Evolutionary conservation across 495 filamentous ascomycete genomes (phyloP).

Genomic region (Thermochaetoides thermophila): DNA sequence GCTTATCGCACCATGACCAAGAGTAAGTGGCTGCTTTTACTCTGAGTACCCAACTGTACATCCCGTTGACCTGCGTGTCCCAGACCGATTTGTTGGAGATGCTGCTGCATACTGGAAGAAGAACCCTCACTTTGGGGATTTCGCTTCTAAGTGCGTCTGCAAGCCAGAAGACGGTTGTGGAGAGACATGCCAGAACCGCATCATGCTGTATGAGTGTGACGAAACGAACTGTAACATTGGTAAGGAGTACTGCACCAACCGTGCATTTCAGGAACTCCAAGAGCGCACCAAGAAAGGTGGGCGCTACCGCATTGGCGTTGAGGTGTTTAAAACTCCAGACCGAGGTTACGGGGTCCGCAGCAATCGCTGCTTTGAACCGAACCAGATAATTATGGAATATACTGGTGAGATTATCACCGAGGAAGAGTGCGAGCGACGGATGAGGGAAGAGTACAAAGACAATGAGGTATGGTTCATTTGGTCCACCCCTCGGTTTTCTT

Average conservation of each 20-base stretch:
- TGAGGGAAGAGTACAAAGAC: constrained; percentile 83
- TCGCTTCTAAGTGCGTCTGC: constrained; percentile 65
- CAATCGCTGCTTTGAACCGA: constrained; percentile 71
- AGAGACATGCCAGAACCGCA: constrained; percentile 80
- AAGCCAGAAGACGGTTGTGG: constrained; percentile 63
- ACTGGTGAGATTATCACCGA: constrained; percentile 94
- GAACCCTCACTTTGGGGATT: constrained; percentile 55
- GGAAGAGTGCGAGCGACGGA: constrained; percentile 79
- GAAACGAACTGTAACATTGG: constrained; percentile 72
- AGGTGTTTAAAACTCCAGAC: constrained; percentile 80
- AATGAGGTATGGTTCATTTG: constrained; percentile 50
- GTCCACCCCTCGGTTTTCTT: too few species aligned
- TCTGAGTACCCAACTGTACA: too few species aligned
- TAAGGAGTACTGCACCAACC: constrained; percentile 59
- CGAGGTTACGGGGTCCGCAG: constrained; percentile 83
- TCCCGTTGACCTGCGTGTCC: not conserved
- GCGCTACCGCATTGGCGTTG: constrained; percentile 80
- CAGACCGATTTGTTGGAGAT: constrained; percentile 87
- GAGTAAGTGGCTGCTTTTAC: too few species aligned
- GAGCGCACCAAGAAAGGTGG: constrained; percentile 61
- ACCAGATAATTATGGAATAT: constrained; percentile 97
- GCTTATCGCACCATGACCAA: constrained; percentile 82
- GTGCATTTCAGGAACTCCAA: constrained; percentile 68
- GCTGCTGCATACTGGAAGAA: constrained; percentile 76
- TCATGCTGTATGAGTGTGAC: constrained; percentile 96